Base-by-base conservation (phyloP, 2,329 filamentous ascomycete genomes). In the Beauveria sp. region DNA sequence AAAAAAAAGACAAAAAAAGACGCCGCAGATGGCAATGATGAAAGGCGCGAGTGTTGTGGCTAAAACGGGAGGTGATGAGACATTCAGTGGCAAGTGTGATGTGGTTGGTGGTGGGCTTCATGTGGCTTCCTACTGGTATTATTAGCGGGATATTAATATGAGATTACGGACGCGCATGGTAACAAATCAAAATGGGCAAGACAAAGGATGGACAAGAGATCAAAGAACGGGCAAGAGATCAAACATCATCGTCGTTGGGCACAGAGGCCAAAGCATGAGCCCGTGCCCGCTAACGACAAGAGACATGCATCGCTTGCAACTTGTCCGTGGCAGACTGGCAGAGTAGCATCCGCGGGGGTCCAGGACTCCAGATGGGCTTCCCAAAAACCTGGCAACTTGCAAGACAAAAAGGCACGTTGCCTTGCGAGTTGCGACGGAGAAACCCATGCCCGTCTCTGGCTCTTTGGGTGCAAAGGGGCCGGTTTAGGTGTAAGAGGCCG, bases 401-500 rank as follows among this genome's bases (percentile, higher is more conserved):
- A 43, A 43, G 40, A n/a, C 40, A 43, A 43, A 12, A 34, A 34
- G 30, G 30, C 30, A 34, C 30, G 30, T 34, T 34, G 30, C 30
- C 30, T 34, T 34, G 30, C 10, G 30, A 34, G 30, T 12, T 34
- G 30, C 30, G 24, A 40, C 51, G 34, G 51, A 53, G 34, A 38
- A 53, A 53, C 51, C 51, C 51, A 51, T 53, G 42, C n/a, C 18
- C 18, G 9, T 20, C 20, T 26, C 16, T 47, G 49, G 7, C 8
- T 30, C 28, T 10, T 45, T 45, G 42, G 42, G 26, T 46, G 22
- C 22, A 20, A 43, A 43, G 40, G 40, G 34, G 30, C 55, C 55
- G 55, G 42, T 58, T 58, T 58, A 26, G 55, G 55, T 58, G 55
- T n/a, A 47, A 49, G 55, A 40, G 43, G 10, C 55, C 55, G 55